Percentiles rank a stretch among this genome's conserved stretches.
Conservation (phyloP, 495 filamentous ascomycete genomes). For the Daldinia caldariorum region DNA sequence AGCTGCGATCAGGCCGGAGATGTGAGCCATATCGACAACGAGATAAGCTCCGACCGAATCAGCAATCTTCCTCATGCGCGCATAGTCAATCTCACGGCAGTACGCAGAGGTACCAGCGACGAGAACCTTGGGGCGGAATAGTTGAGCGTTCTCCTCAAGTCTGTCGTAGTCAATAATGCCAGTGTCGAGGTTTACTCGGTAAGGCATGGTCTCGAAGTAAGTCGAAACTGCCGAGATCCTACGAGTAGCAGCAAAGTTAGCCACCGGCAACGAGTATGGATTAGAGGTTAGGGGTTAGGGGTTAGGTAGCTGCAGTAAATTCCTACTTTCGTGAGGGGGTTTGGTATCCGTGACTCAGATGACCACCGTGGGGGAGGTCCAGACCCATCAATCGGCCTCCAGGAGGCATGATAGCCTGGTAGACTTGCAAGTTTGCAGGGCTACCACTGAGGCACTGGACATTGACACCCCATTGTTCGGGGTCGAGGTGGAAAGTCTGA, state of each 20-base stretch:
- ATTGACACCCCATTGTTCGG: slow-evolving; percentile 97
- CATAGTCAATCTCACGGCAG: slow-evolving; percentile 98
- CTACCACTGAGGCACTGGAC: slow-evolving; percentile 93
- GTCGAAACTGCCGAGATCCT: slow-evolving; percentile 93
- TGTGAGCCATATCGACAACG: slow-evolving; percentile 98
- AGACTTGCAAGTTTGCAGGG: slow-evolving; percentile 97
- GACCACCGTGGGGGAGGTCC: slow-evolving; percentile 96
- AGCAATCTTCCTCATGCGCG: slow-evolving; percentile 94
- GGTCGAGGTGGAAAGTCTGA: slow-evolving; percentile 86
- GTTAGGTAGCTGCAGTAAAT: slow-evolving; percentile 17
- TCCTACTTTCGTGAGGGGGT: slow-evolving; percentile 87
- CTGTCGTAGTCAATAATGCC: slow-evolving; percentile 97
- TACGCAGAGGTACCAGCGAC: slow-evolving; percentile 99
- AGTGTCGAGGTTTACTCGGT: slow-evolving; percentile 88
- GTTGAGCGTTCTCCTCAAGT: slow-evolving; percentile 88
- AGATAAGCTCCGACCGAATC: slow-evolving; percentile 95
- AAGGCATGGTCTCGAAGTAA: slow-evolving; percentile 95
- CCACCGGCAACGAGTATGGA: slow-evolving; percentile 9
- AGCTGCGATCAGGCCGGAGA: slow-evolving; percentile 93
- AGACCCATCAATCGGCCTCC: slow-evolving; percentile 98
- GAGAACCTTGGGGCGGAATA: slow-evolving; percentile 95
- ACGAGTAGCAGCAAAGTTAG: slow-evolving; percentile 26
- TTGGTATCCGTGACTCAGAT: slow-evolving; percentile 98
- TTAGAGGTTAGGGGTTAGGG: too few species aligned
- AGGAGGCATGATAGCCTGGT: slow-evolving; percentile 97